Evolutionary conservation across 306 rosid species (phyloP), one percentile per base, ranked within the genome.

Genomic region (Prunus armeniaca): DNA sequence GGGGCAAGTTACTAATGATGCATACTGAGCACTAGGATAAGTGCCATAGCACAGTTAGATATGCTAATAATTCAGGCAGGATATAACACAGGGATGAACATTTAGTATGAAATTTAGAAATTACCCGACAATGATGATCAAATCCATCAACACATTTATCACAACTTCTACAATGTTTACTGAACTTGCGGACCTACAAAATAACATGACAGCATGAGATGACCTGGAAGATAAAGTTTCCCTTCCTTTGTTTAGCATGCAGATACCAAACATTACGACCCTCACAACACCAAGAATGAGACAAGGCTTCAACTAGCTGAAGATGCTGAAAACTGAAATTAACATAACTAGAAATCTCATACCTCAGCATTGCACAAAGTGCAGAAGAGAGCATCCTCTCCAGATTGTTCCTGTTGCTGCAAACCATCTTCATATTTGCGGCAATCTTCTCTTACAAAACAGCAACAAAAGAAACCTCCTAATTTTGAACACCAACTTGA

Each of bases 301-400:
- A 30, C 72, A 67, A 22, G 56, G 52, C 20, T 67, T 67, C 20
- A 38, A 38, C 43, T 7, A 7, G 43, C 43, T 38, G 43, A 38
- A 38, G 43, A 38, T 38, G 9, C 43, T 49, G 5, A 49, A 49
- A 13, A 49, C 17, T 32, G 15, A 30, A 49, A 69, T 6, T 20
- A 58, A 64, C 25, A 62, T 72, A 6, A 66, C 72, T 19, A 82
- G 45, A 64, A 28, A 49, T 55, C 64, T 34, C 51, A 25, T 71
- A 90, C 97, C 93, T 92, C 96, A 56, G 93, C 90, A 81, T 92
- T 90, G 89, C 97, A 92, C 84, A 90, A 81, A 64, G 97, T 88
- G 88, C 97, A 90, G 87, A 90, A 92, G 61, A 92, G 81, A 81
- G 85, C 87, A 30, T 90, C 96, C 69, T 85, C 96, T 81, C 90